A percentile compares a stretch with the other conserved stretches of the same genome.
These are phyloP conservation scores for Pleurotus platypus DNA, from an alignment of 768 basidiomycete genomes.

Conservation along the genomic window DNA sequence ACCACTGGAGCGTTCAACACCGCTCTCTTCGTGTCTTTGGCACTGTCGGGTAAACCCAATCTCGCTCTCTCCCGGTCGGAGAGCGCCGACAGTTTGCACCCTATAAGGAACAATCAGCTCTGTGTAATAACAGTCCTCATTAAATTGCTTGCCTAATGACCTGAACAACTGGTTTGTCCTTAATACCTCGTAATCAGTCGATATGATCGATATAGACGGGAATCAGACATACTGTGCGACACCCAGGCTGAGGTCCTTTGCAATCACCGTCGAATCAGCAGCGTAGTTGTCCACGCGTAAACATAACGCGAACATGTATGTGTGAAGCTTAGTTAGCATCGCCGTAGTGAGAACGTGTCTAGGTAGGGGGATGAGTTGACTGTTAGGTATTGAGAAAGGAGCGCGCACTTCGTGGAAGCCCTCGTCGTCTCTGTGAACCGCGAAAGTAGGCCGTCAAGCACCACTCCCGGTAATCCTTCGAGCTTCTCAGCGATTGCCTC, in stretches of 20 bases:
- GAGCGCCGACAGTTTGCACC: slow-evolving; percentile 67
- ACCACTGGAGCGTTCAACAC: slow-evolving; percentile 70
- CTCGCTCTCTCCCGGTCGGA: slow-evolving; percentile 60
- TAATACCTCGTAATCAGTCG: slow-evolving; percentile 27
- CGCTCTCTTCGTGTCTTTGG: slow-evolving; percentile 66
- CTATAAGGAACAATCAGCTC: slow-evolving; percentile 26
- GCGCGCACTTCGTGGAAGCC: slow-evolving; percentile 59
- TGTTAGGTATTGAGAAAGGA: not conserved
- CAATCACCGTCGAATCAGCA: slow-evolving; percentile 63
- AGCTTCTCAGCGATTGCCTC: slow-evolving; percentile 56
- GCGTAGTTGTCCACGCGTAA: slow-evolving; percentile 77
- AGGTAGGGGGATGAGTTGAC: not conserved
- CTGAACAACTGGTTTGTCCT: slow-evolving; percentile 59
- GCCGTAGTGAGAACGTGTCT: slow-evolving; percentile 61
- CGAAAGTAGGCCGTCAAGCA: slow-evolving; percentile 71
- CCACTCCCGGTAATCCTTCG: slow-evolving; percentile 50
- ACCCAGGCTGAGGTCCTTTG: slow-evolving; percentile 70
- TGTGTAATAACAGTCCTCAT: slow-evolving; percentile 3
- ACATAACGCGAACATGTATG: slow-evolving; percentile 79
- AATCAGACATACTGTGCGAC: slow-evolving; percentile 53
- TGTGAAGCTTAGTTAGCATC: slow-evolving; percentile 67
- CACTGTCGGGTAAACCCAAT: slow-evolving; percentile 63
- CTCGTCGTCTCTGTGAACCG: slow-evolving; percentile 78
- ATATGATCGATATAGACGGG: not conserved
- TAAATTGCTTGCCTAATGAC: slow-evolving; percentile 51